phyloP scores from a whole-genome alignment of 768 basidiomycete genomes.

The Hydnum rufescens region DNA sequence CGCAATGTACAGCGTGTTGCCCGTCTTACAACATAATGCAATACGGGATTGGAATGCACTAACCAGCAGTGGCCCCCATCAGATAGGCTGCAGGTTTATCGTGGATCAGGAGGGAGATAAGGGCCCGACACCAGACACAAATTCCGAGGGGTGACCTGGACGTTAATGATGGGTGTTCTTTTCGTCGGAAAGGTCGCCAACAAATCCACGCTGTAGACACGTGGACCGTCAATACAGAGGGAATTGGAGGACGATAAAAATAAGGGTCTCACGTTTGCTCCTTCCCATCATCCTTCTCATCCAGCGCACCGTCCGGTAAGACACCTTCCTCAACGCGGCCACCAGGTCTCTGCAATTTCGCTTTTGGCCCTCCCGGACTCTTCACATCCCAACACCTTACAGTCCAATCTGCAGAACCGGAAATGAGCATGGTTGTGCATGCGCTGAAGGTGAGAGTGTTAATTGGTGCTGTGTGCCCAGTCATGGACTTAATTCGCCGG shows the following conservation, averaged over 20 bases:
- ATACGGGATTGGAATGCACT: no score
- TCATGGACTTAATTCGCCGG: conserved; percentile 88
- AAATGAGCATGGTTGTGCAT: conserved; percentile 78
- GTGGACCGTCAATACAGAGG: not conserved
- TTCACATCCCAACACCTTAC: conserved; percentile 98
- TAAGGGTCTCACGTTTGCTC: conserved; percentile 52
- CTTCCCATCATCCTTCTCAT: conserved; percentile 28
- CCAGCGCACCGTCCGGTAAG: conserved; percentile 8
- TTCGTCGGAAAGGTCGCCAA: conserved; percentile 88
- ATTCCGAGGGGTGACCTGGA: conserved; percentile 90
- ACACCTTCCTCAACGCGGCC: conserved; percentile 7
- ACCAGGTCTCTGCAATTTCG: conserved; percentile 13
- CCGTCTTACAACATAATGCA: no score
- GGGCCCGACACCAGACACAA: conserved; percentile 75
- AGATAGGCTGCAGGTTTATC: no score
- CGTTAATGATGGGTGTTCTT: conserved; percentile 78
- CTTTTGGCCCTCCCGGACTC: conserved; percentile 39
- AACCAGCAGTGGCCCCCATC: no score
- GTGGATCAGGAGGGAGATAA: conserved; percentile 18
- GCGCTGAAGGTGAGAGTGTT: conserved; percentile 83
- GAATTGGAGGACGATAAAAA: not conserved
- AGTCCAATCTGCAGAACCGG: conserved; percentile 86
- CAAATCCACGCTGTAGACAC: conserved; percentile 46
- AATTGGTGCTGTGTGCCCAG: conserved; percentile 74
- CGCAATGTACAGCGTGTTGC: no score